These are phyloP conservation scores for Lasiodiplodia theobromae DNA, from an alignment of 2,329 filamentous ascomycete species.

Conservation along the genomic window DNA sequence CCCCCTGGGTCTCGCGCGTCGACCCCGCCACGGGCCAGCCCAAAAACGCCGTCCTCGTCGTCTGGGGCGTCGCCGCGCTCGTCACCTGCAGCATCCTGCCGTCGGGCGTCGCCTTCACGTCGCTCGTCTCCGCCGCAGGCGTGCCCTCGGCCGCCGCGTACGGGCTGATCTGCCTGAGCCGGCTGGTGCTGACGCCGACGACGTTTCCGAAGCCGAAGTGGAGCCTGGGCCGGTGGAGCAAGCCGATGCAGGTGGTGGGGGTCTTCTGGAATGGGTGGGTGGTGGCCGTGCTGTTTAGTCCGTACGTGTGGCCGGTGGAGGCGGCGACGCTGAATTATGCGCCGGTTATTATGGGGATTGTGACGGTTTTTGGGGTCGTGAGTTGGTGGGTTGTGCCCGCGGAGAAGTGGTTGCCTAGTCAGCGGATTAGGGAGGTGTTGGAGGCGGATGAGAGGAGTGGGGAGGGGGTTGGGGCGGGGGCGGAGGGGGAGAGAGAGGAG, in stretches of 20 bases:
- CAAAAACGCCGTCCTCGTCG: conserved; percentile 65
- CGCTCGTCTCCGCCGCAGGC: conserved; percentile 48
- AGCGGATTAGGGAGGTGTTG: conserved; percentile 27
- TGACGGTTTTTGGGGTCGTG: conserved; percentile 47
- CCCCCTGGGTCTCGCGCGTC: conserved; percentile 64
- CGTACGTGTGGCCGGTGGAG: conserved; percentile 46
- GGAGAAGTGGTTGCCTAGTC: conserved; percentile 44
- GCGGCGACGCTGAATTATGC: conserved; percentile 46
- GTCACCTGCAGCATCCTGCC: conserved; percentile 67
- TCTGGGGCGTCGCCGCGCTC: conserved; percentile 61
- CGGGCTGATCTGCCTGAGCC: conserved; percentile 45
- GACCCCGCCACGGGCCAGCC: conserved; percentile 56
- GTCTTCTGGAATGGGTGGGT: conserved; percentile 50
- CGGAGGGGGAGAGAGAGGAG: too few relatives aligned
- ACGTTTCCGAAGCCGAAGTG: conserved; percentile 46
- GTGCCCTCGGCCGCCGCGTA: conserved; percentile 50
- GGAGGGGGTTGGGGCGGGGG: too few relatives aligned
- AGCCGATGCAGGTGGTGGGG: conserved; percentile 45
- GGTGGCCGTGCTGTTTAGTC: conserved; percentile 48
- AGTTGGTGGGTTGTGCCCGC: conserved; percentile 47
- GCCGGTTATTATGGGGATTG: conserved; percentile 48
- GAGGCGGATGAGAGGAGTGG: conserved; percentile 12
- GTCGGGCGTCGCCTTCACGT: conserved; percentile 53
- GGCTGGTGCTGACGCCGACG: conserved; percentile 47
- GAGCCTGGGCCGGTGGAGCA: conserved; percentile 46